Percentiles rank a stretch among this genome's conserved stretches.
Evolutionary conservation across 179 eudicot species (phyloP).

Genomic region (Nepenthes alata): DNA sequence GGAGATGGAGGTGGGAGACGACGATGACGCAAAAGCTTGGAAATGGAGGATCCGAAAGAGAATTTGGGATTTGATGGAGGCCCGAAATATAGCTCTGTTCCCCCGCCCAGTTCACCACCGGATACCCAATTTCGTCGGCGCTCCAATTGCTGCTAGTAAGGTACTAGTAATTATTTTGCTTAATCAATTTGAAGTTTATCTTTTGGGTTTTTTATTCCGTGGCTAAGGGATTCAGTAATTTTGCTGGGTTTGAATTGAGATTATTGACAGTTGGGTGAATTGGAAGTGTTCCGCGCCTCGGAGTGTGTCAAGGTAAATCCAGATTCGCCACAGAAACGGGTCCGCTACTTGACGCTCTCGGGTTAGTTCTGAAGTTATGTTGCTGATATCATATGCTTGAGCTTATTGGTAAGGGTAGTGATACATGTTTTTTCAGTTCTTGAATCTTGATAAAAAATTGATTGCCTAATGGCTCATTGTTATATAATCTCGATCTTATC

Average conservation of each 20-base stretch:
- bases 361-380: conserved; percentile 30
- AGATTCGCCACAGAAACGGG: conserved; percentile 94
- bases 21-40: conserved; percentile 68
- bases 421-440: no score
- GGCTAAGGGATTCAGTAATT: background rate
- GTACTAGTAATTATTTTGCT: conserved; percentile 9
- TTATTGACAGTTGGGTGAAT: conserved; percentile 48
- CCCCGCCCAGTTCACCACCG: conserved; percentile 96
- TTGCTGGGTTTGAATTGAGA: background rate
- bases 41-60: conserved; percentile 74
- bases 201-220: background rate
- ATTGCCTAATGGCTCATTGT: no score
- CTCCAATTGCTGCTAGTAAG: conserved; percentile 55
- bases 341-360: conserved; percentile 71
- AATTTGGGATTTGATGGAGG: conserved; percentile 92
- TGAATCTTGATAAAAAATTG: no score
- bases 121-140: conserved; percentile 77
- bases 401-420: no score
- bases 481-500: no score
- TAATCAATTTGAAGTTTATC: background rate
- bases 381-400: no score
- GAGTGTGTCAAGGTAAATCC: conserved; percentile 90
- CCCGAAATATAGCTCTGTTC: conserved; percentile 57
- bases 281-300: conserved; percentile 61
- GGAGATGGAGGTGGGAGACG: conserved; percentile 10